Percentiles rank a stretch among this genome's conserved stretches.
Evolutionary conservation across 2,329 filamentous ascomycete species (phyloP).

Genomic region (Juglanconis sp.): DNA sequence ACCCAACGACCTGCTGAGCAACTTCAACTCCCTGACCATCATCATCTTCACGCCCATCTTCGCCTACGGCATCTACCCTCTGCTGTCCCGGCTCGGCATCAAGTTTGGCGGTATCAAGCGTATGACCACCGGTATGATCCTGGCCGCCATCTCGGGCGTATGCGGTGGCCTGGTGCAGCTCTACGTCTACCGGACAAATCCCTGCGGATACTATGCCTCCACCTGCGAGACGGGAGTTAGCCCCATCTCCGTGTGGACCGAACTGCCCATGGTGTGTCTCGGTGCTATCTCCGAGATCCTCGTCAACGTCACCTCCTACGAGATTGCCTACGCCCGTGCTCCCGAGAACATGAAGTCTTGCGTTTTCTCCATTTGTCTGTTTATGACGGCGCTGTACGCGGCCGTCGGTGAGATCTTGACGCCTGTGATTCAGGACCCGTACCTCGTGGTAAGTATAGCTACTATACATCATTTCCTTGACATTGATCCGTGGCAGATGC

Average conservation of each 20-base stretch:
- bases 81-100: constrained; percentile 48
- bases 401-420: constrained; percentile 45
- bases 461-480: neutral
- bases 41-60: constrained; percentile 56
- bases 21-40: constrained; percentile 58
- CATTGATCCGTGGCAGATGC: neutral
- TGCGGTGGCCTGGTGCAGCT: constrained; percentile 56
- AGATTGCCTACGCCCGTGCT: constrained; percentile 67
- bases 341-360: constrained; percentile 62
- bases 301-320: constrained; percentile 60
- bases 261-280: constrained; percentile 48
- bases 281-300: constrained; percentile 56
- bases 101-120: constrained; percentile 55
- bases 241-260: constrained; percentile 50
- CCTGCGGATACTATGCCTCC: constrained; percentile 48
- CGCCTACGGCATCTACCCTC: constrained; percentile 54
- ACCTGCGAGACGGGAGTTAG: constrained; percentile 33
- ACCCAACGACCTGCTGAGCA: constrained; percentile 59
- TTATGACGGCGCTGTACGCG: constrained; percentile 56
- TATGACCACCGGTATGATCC: constrained; percentile 56
- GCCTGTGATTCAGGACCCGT: constrained; percentile 40
- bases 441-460: constrained; percentile 28
- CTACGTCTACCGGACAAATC: constrained; percentile 54
- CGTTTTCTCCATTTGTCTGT: constrained; percentile 53
- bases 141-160: constrained; percentile 27